Percentiles rank a stretch among this genome's conserved stretches.
Conservation (phyloP, 1,139 yeast species). For the Saccharomyces hybrid region DNA sequence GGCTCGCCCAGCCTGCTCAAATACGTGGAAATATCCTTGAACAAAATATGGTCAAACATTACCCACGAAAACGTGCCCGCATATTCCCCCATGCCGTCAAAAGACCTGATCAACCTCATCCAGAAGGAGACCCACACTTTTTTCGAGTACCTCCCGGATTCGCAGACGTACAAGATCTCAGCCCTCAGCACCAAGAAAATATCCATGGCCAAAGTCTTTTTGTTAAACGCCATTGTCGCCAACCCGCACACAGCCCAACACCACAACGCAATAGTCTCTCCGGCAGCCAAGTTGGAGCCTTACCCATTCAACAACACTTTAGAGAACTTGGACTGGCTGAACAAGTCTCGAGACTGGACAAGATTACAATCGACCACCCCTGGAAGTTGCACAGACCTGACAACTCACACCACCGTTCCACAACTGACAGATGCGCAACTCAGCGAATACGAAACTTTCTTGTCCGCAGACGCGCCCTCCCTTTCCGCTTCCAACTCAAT, state of each 20-base stretch:
- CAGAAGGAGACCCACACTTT: slow-evolving; percentile 21
- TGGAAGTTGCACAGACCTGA: neutral
- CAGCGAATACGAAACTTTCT: neutral
- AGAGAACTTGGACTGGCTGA: slow-evolving; percentile 25
- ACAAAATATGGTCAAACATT: slow-evolving; percentile 35
- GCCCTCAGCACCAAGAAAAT: slow-evolving; percentile 27
- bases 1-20: slow-evolving; percentile 29
- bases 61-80: slow-evolving; percentile 33
- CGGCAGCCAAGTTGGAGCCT: neutral
- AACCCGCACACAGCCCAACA: slow-evolving; percentile 11
- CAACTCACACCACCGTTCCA: neutral
- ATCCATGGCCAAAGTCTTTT: slow-evolving; percentile 18
- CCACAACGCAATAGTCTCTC: neutral
- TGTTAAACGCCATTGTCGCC: slow-evolving; percentile 22
- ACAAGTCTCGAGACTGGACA: slow-evolving; percentile 20
- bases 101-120: slow-evolving; percentile 16
- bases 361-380: slow-evolving; percentile 18
- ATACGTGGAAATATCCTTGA: slow-evolving; percentile 34
- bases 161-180: slow-evolving; percentile 13
- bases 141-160: slow-evolving; percentile 12
- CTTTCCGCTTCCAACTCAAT: neutral
- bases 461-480: neutral
- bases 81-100: neutral
- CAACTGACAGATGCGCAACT: neutral
- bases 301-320: slow-evolving; percentile 20